Percentiles rank a stretch among this genome's conserved stretches.
Evolutionary conservation across 495 filamentous ascomycete species (phyloP).

Genomic region (Delitschia confertaspora): DNA sequence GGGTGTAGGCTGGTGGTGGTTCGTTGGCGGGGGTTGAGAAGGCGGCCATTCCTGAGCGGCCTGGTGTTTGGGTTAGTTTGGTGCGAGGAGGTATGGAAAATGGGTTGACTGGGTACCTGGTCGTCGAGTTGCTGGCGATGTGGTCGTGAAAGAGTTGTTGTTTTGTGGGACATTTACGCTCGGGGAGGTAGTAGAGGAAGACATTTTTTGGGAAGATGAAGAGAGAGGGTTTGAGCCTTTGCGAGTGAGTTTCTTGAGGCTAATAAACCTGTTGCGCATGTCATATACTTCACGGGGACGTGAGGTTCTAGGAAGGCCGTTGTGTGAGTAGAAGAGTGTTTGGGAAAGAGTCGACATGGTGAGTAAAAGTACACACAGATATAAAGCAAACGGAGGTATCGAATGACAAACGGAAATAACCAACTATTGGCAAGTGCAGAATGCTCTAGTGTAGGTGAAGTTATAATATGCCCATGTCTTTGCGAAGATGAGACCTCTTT

Average conservation of each 20-base stretch:
- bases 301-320: constrained; percentile 4
- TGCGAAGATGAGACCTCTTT: no score
- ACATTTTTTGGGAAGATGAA: not conserved
- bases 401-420: no score
- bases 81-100: constrained; percentile 1
- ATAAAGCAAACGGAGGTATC: no score
- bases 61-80: constrained; percentile 18
- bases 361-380: no score
- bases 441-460: no score
- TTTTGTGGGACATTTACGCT: constrained; percentile 3
- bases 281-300: not conserved
- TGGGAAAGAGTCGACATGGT: not conserved
- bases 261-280: constrained; percentile 7
- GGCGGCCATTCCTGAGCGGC: constrained; percentile 34
- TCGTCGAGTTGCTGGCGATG: constrained; percentile 30
- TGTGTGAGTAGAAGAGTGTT: constrained; percentile 4
- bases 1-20: constrained; percentile 42
- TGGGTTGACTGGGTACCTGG: constrained; percentile 26
- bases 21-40: constrained; percentile 36
- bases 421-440: no score
- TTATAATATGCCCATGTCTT: no score
- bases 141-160: constrained; percentile 15
- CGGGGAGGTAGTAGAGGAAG: not conserved
- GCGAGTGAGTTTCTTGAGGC: constrained; percentile 21
- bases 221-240: constrained; percentile 6